These are phyloP conservation scores for Xylariomycetidae sp. DNA, from an alignment of 2,329 filamentous ascomycete genomes.

Conservation along the genomic window DNA sequence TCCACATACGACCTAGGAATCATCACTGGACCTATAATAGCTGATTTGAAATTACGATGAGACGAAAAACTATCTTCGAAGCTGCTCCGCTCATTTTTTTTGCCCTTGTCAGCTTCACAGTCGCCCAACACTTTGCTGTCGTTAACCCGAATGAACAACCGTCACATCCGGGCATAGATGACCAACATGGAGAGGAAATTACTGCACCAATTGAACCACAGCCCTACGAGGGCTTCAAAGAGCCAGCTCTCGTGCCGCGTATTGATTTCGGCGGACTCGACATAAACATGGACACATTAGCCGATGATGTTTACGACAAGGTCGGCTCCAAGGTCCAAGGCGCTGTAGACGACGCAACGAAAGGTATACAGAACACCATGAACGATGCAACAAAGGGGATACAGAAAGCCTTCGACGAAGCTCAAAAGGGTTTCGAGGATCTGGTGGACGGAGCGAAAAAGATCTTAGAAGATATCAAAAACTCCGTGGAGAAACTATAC, in stretches of 20 bases:
- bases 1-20: too few relatives aligned
- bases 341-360: conserved; percentile 3
- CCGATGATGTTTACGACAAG: conserved; percentile 5
- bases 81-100: too few relatives aligned
- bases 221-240: background rate
- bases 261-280: conserved; percentile 1
- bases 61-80: too few relatives aligned
- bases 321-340: conserved; percentile 3
- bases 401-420: background rate
- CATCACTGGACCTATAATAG: too few relatives aligned
- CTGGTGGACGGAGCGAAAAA: conserved; percentile 1
- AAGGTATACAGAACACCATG: conserved; percentile 1
- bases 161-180: too few relatives aligned
- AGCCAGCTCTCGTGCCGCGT: background rate
- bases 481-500: conserved; percentile 2
- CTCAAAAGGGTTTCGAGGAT: conserved; percentile 1
- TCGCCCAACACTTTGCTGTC: too few relatives aligned
- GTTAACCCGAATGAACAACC: too few relatives aligned
- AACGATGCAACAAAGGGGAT: background rate
- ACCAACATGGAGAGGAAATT: too few relatives aligned
- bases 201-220: too few relatives aligned
- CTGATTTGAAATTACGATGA: too few relatives aligned
- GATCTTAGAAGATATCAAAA: conserved; percentile 1
- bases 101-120: too few relatives aligned
- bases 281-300: conserved; percentile 2